These are phyloP conservation scores for barley (Hordeum vulgare) DNA, from an alignment of 176 grass and related monocot genomes.

Conservation along the genomic window DNA sequence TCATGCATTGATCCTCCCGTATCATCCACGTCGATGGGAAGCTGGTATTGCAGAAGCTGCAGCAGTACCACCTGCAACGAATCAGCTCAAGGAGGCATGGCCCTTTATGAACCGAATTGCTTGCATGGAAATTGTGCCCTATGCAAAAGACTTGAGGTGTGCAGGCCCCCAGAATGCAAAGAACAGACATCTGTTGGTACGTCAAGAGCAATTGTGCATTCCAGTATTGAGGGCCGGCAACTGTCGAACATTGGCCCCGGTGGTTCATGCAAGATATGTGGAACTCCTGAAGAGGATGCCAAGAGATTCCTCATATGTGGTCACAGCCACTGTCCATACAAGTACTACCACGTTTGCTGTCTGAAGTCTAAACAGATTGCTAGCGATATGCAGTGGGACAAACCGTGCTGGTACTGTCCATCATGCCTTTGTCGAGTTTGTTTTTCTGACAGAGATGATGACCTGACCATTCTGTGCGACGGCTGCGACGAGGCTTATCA, in stretches of 20 bases:
- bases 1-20: constrained; percentile 51
- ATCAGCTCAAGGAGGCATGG: constrained; percentile 5
- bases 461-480: constrained; percentile 75
- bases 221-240: constrained; percentile 18
- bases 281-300: constrained; percentile 52
- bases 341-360: constrained; percentile 78
- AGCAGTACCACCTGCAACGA: neutral
- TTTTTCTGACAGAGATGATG: constrained; percentile 63
- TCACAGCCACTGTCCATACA: constrained; percentile 65
- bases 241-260: constrained; percentile 20
- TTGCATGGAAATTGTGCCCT: constrained; percentile 44
- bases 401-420: constrained; percentile 74
- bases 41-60: constrained; percentile 67
- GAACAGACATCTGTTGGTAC: constrained; percentile 17
- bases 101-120: neutral
- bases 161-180: constrained; percentile 10
- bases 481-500: constrained; percentile 81
- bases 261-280: constrained; percentile 75
- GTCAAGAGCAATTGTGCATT: constrained; percentile 22
- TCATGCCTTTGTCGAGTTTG: constrained; percentile 84
- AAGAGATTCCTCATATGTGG: constrained; percentile 72
- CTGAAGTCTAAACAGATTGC: constrained; percentile 55
- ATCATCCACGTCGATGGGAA: constrained; percentile 34
- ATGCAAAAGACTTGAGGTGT: constrained; percentile 40
- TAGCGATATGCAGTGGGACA: constrained; percentile 30